Evolutionary conservation across 306 rosid species (phyloP).

Genomic region (Vigna angularis): DNA sequence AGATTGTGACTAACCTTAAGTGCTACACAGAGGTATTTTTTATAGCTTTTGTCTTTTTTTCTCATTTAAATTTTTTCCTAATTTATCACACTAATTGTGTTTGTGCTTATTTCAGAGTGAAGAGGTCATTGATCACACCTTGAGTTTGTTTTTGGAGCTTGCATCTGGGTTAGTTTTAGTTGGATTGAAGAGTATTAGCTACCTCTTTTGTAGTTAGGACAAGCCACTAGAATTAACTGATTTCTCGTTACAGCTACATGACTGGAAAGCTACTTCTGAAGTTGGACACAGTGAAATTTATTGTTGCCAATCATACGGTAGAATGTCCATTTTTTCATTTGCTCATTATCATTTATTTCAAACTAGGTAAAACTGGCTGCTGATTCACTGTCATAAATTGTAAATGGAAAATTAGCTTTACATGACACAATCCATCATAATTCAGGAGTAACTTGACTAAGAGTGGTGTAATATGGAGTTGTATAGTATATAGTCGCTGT

Average conservation of each 20-base stretch:
- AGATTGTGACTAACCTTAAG: slow-evolving; percentile 61
- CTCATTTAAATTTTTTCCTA: slow-evolving; percentile 15
- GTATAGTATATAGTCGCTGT: not conserved
- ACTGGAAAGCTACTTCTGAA: slow-evolving; percentile 97
- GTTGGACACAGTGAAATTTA: slow-evolving; percentile 92
- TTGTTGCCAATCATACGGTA: slow-evolving; percentile 96
- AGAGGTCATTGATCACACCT: slow-evolving; percentile 96
- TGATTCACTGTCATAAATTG: slow-evolving; percentile 8
- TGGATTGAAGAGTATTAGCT: slow-evolving; percentile 34
- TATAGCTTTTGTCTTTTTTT: slow-evolving; percentile 9
- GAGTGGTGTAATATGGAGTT: slow-evolving; percentile 8
- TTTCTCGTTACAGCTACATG: slow-evolving; percentile 73
- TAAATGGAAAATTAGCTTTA: slow-evolving; percentile 14
- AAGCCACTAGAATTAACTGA: slow-evolving; percentile 22
- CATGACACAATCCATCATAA: not conserved
- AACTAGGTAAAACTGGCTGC: slow-evolving; percentile 12
- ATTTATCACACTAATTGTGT: slow-evolving; percentile 30
- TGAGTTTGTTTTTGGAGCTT: slow-evolving; percentile 94
- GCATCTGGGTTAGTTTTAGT: slow-evolving; percentile 88
- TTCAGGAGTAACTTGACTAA: not conserved
- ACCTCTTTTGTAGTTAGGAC: slow-evolving; percentile 39
- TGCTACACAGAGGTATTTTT: slow-evolving; percentile 51
- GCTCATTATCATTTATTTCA: slow-evolving; percentile 11
- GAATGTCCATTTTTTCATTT: slow-evolving; percentile 20
- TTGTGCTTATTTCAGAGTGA: slow-evolving; percentile 73